Conservation (phyloP, 169 alveolate genomes). For the Eimeria necatrix region DNA sequence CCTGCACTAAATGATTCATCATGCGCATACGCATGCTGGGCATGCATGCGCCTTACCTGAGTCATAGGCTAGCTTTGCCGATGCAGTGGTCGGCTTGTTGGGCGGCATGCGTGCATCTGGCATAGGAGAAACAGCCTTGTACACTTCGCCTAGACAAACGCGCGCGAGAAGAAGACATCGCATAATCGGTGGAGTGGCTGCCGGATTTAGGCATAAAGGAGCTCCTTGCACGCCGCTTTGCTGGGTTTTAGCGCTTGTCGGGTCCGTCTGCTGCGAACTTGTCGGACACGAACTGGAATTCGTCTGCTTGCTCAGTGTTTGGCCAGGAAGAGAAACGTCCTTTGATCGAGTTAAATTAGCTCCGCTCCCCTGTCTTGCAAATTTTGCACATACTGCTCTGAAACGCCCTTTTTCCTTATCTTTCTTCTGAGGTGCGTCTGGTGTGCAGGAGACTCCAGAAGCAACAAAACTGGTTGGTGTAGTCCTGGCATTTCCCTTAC, state of each 20-base stretch:
- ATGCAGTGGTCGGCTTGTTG: conserved; percentile 27
- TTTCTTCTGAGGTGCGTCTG: conserved; percentile 5
- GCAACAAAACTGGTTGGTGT: neutral
- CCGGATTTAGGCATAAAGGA: neutral
- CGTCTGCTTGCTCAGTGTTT: neutral
- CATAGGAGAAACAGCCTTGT: conserved; percentile 71
- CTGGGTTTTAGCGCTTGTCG: neutral
- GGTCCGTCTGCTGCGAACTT: conserved; percentile 38
- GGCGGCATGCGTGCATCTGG: conserved; percentile 82
- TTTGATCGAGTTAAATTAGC: neutral
- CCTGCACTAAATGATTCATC: too few relatives aligned
- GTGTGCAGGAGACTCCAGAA: neutral
- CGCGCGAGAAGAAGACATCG: conserved; percentile 78
- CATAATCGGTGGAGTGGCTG: conserved; percentile 4
- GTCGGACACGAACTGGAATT: neutral
- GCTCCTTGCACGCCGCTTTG: neutral
- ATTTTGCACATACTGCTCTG: conserved; percentile 69
- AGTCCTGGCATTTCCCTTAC: conserved; percentile 24
- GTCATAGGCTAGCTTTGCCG: conserved; percentile 49
- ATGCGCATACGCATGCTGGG: too few relatives aligned
- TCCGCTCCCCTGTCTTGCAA: conserved; percentile 28
- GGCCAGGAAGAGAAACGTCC: neutral
- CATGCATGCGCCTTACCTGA: conserved; percentile 38
- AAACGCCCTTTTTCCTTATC: conserved; percentile 61
- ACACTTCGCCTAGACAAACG: conserved; percentile 77